phyloP scores from a whole-genome alignment of 768 basidiomycete genomes.

The Austroboletus eburneus region DNA sequence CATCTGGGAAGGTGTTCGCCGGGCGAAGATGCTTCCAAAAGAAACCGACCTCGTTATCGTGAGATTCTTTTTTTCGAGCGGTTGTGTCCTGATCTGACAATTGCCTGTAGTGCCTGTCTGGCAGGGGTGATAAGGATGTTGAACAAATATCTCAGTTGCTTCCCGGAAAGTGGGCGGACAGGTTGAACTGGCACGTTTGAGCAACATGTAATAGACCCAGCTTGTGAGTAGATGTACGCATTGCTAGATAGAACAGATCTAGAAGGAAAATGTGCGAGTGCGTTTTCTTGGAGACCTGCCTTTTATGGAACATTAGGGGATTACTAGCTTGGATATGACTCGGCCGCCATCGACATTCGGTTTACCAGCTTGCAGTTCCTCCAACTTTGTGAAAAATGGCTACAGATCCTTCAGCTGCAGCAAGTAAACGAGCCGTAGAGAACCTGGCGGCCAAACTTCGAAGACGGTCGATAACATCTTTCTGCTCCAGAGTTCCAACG shows the following conservation, averaged over 20 bases:
- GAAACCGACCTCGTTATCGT: constrained; percentile 90
- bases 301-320: constrained; percentile 15
- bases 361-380: neutral
- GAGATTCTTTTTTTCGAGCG: constrained; percentile 31
- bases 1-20: constrained; percentile 84
- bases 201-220: neutral
- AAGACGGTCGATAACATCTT: constrained; percentile 53
- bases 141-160: constrained; percentile 92
- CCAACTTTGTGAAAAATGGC: constrained; percentile 34
- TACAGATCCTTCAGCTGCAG: constrained; percentile 34
- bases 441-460: constrained; percentile 64
- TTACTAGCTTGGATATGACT: constrained; percentile 10
- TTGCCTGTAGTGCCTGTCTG: constrained; percentile 72
- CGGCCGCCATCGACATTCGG: neutral
- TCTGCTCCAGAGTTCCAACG: constrained; percentile 33
- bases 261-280: neutral
- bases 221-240: too few species aligned
- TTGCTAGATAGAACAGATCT: too few species aligned
- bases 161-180: constrained; percentile 91
- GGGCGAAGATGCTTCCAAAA: constrained; percentile 81
- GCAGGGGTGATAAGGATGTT: constrained; percentile 97
- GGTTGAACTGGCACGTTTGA: constrained; percentile 85
- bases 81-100: constrained; percentile 6
- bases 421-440: constrained; percentile 61
- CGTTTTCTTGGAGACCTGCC: neutral